Percentiles rank a stretch among this genome's conserved stretches.
phyloP scores from a whole-genome alignment of 257 asterid species.

The Solanum ahanhuiri region DNA sequence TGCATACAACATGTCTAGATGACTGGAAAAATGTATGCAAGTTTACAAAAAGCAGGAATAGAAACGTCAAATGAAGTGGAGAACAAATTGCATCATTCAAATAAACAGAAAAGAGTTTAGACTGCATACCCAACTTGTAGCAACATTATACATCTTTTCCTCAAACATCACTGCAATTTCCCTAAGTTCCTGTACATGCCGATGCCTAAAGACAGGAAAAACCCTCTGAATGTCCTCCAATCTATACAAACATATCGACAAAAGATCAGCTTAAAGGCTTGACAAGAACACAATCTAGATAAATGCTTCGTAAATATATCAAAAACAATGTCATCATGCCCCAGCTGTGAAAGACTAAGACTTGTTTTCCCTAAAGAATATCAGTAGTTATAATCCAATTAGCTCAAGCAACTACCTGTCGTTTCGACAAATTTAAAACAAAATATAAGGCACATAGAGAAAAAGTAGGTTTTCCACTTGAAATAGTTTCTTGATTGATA shows the following conservation, averaged over 20 bases:
- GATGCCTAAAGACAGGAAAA: conserved; percentile 62
- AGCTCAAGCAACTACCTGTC: background rate
- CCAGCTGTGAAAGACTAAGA: background rate
- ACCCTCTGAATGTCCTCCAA: conserved; percentile 66
- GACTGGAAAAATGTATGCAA: background rate
- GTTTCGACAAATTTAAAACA: background rate
- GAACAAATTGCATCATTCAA: background rate
- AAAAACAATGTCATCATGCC: background rate
- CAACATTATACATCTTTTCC: conserved; percentile 62
- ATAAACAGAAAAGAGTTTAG: background rate
- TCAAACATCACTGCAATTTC: conserved; percentile 71
- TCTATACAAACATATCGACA: conserved; percentile 23
- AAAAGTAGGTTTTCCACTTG: background rate
- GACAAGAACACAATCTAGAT: background rate
- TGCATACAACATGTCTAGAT: background rate
- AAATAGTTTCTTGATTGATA: background rate
- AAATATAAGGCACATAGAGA: background rate
- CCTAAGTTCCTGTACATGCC: conserved; percentile 54
- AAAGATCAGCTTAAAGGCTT: background rate
- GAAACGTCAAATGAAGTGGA: background rate
- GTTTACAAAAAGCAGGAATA: background rate
- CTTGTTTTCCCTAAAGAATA: background rate
- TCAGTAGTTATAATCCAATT: background rate
- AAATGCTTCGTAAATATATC: background rate
- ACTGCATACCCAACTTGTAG: conserved; percentile 53